phyloP scores from a whole-genome alignment of 108 stramenopile genomes.

The Cylindrotheca closterium region DNA sequence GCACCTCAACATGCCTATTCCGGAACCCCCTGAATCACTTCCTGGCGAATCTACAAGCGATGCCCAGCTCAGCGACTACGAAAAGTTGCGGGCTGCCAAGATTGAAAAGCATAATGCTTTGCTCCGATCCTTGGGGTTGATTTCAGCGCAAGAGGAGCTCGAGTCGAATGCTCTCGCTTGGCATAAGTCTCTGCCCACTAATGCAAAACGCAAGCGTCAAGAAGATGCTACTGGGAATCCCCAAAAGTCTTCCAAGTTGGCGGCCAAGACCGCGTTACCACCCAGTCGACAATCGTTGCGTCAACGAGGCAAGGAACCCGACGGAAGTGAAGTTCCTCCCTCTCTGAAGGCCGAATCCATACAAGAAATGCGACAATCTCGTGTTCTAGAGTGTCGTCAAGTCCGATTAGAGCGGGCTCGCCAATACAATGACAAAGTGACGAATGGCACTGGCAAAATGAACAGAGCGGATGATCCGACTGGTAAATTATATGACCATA shows the following conservation, averaged over 20 bases:
- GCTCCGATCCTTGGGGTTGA: slow-evolving; percentile 64
- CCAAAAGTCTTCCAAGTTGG: background rate
- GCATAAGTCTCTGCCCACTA: background rate
- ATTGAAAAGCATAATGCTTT: slow-evolving; percentile 80
- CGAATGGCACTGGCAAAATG: background rate
- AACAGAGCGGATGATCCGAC: slow-evolving; percentile 21
- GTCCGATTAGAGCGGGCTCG: background rate
- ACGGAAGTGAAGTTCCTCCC: slow-evolving; percentile 1
- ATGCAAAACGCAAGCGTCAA: background rate
- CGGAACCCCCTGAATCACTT: too few species aligned
- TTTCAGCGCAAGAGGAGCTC: slow-evolving; percentile 57
- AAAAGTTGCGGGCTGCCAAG: slow-evolving; percentile 57
- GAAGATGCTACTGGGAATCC: background rate
- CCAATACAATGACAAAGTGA: background rate
- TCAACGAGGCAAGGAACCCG: slow-evolving; percentile 44
- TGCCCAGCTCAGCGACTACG: slow-evolving; percentile 60
- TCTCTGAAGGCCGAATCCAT: background rate
- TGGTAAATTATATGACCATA: slow-evolving; percentile 82
- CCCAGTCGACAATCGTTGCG: slow-evolving; percentile 59
- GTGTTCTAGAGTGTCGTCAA: background rate
- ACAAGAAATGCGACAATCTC: background rate
- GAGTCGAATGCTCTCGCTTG: slow-evolving; percentile 40
- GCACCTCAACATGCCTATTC: too few species aligned
- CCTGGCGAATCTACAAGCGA: too few species aligned
- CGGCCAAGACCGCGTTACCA: background rate